Evolutionary conservation across 1,284 basidiomycete species (phyloP).

Genomic region (Austroboletus niveus): DNA sequence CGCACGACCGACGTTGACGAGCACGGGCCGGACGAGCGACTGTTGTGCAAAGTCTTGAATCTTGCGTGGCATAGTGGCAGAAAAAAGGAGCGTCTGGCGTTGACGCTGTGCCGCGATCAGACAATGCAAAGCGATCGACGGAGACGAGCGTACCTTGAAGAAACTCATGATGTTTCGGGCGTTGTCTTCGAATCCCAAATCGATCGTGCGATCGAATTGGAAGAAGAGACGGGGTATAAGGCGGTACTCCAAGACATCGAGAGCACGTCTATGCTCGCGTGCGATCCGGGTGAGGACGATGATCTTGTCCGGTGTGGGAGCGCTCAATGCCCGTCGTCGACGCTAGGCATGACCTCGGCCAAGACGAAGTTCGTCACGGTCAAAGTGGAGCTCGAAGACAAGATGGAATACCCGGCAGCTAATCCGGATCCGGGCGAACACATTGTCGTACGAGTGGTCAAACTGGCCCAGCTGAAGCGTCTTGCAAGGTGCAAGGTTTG

Average conservation of each 20-base stretch:
- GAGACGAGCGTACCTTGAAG: constrained; percentile 71
- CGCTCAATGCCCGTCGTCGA: not conserved
- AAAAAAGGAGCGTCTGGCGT: constrained; percentile 96
- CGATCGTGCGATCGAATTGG: constrained; percentile 94
- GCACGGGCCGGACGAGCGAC: constrained; percentile 70
- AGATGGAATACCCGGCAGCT: constrained; percentile 58
- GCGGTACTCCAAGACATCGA: constrained; percentile 54
- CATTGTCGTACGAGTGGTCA: constrained; percentile 73
- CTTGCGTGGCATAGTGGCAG: constrained; percentile 93
- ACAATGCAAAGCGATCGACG: not conserved
- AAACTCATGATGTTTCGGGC: constrained; percentile 69
- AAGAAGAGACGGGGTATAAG: constrained; percentile 89
- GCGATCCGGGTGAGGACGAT: constrained; percentile 62
- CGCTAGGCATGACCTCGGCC: constrained; percentile 76
- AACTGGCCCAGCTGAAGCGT: constrained; percentile 61
- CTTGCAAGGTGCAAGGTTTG: constrained; percentile 57
- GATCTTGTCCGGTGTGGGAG: not conserved
- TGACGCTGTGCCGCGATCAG: constrained; percentile 60
- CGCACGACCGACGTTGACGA: constrained; percentile 97
- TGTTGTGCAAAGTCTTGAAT: constrained; percentile 93
- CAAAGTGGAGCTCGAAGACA: constrained; percentile 57
- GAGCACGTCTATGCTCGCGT: constrained; percentile 67
- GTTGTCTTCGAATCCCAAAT: constrained; percentile 93
- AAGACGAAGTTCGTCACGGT: constrained; percentile 77
- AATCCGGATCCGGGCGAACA: constrained; percentile 81